Percentiles rank a stretch among this genome's conserved stretches.
phyloP scores from a whole-genome alignment of 352 stramenopile species.

The Phytophthora gonapodyides region DNA sequence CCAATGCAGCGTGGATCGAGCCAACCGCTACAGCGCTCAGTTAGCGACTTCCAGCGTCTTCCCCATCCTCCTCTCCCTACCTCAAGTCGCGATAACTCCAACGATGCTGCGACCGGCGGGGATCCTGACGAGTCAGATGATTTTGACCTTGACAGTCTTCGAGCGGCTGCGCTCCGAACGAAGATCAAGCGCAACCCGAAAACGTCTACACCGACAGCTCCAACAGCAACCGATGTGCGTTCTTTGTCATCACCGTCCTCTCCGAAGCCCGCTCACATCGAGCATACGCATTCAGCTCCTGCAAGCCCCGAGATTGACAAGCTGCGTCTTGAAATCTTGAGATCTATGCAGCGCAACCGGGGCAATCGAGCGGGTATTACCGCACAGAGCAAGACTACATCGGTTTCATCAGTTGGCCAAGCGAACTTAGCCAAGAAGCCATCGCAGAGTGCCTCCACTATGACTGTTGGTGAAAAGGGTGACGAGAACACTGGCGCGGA shows the following conservation, averaged over 20 bases:
- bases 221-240: neutral
- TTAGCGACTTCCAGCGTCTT: conserved; percentile 11
- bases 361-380: conserved; percentile 21
- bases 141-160: conserved; percentile 72
- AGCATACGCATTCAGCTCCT: conserved; percentile 15
- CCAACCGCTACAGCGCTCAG: conserved; percentile 18
- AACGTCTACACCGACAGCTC: conserved; percentile 6
- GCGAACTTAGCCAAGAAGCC: neutral
- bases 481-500: neutral
- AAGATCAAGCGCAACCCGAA: conserved; percentile 54
- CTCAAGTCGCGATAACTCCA: neutral
- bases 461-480: neutral
- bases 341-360: conserved; percentile 49
- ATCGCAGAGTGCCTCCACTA: conserved; percentile 1
- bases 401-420: neutral
- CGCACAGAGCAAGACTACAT: conserved; percentile 1
- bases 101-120: conserved; percentile 4
- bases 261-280: neutral
- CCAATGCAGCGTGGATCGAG: conserved; percentile 5
- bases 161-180: conserved; percentile 61
- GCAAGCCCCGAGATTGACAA: conserved; percentile 41
- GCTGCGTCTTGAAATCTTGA: conserved; percentile 51
- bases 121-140: conserved; percentile 24
- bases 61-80: conserved; percentile 8
- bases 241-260: conserved; percentile 11